phyloP scores from a whole-genome alignment of 1,284 basidiomycete genomes.

The Macrocystidia cucumis region DNA sequence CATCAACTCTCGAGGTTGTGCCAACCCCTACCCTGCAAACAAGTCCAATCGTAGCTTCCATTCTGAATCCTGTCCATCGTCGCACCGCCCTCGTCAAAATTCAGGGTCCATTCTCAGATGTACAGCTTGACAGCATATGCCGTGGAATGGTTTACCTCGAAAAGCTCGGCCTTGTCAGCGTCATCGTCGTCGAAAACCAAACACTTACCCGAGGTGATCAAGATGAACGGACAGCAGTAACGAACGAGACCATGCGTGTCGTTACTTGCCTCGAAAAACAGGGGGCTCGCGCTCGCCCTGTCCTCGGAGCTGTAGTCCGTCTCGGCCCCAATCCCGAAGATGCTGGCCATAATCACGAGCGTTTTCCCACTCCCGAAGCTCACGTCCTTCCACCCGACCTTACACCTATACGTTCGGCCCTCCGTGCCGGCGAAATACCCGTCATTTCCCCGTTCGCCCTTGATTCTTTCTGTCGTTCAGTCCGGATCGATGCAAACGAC shows the following conservation, averaged over 20 bases:
- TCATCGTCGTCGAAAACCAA: slow-evolving; percentile 93
- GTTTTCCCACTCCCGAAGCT: slow-evolving; percentile 51
- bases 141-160: slow-evolving; percentile 93
- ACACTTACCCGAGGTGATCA: slow-evolving; percentile 61
- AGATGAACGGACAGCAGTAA: slow-evolving; percentile 52
- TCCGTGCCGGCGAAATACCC: slow-evolving; percentile 91
- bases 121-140: slow-evolving; percentile 90
- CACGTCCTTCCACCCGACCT: slow-evolving; percentile 75
- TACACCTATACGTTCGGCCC: slow-evolving; percentile 77
- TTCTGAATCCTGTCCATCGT: slow-evolving; percentile 76
- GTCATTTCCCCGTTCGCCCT: slow-evolving; percentile 93
- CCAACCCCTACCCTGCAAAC: slow-evolving; percentile 24
- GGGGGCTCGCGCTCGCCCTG: slow-evolving; percentile 82
- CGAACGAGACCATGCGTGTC: slow-evolving; percentile 77
- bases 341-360: slow-evolving; percentile 22
- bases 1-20: slow-evolving; percentile 15
- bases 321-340: slow-evolving; percentile 67
- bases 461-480: slow-evolving; percentile 83
- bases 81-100: slow-evolving; percentile 94
- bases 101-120: slow-evolving; percentile 95
- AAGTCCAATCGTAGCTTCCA: slow-evolving; percentile 69
- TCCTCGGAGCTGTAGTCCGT: slow-evolving; percentile 81
- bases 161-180: slow-evolving; percentile 90
- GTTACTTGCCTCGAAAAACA: slow-evolving; percentile 81
- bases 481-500: slow-evolving; percentile 86